Evolutionary conservation across 257 asterid genomes (phyloP).

Genomic region (Avicennia marina): DNA sequence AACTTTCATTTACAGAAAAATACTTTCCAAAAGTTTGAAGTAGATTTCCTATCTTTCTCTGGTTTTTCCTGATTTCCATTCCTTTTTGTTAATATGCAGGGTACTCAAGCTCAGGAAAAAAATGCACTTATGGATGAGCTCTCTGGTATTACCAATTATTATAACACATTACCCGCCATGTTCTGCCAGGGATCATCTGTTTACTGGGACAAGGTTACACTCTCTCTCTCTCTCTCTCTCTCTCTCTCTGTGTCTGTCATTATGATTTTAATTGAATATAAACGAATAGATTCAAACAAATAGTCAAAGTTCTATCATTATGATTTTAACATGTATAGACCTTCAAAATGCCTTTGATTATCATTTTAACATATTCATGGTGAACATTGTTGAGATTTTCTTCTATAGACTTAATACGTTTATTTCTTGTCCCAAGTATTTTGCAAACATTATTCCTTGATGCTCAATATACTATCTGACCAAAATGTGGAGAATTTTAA

Average conservation of each 20-base stretch:
- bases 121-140: constrained; percentile 49
- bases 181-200: constrained; percentile 79
- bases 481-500: background rate
- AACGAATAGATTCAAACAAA: no score
- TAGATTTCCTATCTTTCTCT: background rate
- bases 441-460: no score
- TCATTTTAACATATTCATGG: no score
- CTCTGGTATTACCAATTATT: constrained; percentile 46
- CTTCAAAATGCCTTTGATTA: no score
- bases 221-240: constrained; percentile 17
- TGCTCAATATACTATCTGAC: background rate
- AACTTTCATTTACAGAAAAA: background rate
- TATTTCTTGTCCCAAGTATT: background rate
- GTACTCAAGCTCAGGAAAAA: constrained; percentile 82
- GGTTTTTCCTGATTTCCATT: background rate
- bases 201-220: constrained; percentile 57
- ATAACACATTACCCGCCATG: constrained; percentile 49
- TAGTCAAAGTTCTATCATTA: no score
- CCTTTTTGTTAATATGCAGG: constrained; percentile 39
- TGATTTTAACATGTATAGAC: no score
- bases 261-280: no score
- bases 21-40: no score
- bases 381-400: background rate
- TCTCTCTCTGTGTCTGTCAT: background rate
- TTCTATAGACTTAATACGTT: background rate